These are phyloP conservation scores for Diaporthe ilicicola DNA, from an alignment of 2,329 filamentous ascomycete species.

Conservation along the genomic window DNA sequence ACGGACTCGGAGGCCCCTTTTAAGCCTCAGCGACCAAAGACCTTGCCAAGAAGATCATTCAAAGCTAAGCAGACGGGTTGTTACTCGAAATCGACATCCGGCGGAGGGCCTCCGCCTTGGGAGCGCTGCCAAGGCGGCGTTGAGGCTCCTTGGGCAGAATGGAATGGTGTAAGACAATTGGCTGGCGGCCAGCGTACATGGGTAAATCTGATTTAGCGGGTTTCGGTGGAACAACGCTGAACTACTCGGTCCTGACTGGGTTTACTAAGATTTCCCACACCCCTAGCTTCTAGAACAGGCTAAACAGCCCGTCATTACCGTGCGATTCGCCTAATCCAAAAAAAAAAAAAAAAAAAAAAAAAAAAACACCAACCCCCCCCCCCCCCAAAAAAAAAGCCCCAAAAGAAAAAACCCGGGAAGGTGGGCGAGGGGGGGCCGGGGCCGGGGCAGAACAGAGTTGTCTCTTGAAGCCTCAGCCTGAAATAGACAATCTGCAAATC, in stretches of 20 bases:
- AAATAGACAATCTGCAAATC: background rate
- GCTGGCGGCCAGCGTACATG: background rate
- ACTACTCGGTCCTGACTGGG: background rate
- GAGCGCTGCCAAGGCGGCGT: background rate
- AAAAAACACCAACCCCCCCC: too few relatives aligned
- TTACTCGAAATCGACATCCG: constrained; percentile 2
- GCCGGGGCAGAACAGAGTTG: background rate
- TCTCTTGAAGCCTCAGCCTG: too few relatives aligned
- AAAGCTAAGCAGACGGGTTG: background rate
- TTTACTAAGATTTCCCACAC: background rate
- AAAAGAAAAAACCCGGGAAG: too few relatives aligned
- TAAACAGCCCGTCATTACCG: background rate
- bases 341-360: too few relatives aligned
- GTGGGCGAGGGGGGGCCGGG: too few relatives aligned
- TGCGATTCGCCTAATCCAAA: too few relatives aligned
- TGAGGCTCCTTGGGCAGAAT: background rate
- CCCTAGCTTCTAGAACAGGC: background rate
- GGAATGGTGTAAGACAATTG: constrained; percentile 17
- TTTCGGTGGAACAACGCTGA: background rate
- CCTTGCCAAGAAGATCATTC: background rate
- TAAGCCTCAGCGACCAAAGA: background rate
- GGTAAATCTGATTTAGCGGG: background rate
- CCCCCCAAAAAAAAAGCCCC: too few relatives aligned
- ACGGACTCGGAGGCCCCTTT: background rate
- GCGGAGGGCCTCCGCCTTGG: constrained; percentile 10